Conservation (phyloP, 768 basidiomycete species). For the Filobasidium wieringae region DNA sequence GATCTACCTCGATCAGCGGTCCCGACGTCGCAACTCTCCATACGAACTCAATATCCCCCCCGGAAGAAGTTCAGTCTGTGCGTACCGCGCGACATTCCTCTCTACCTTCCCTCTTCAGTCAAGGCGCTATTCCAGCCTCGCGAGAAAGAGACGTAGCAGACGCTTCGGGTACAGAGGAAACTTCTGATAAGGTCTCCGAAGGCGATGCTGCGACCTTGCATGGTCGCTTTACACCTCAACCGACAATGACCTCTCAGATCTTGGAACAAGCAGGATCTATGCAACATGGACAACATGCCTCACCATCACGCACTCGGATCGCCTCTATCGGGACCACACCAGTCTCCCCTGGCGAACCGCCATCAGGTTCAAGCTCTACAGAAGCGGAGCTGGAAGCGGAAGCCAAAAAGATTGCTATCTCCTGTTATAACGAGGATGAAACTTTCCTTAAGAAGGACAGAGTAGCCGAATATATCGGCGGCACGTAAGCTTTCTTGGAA, state of each 20-base stretch:
- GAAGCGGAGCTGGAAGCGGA: conserved; percentile 37
- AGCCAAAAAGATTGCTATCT: conserved; percentile 60
- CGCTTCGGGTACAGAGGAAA: too few species aligned
- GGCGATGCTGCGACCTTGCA: neutral
- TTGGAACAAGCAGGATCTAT: neutral
- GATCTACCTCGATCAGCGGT: neutral
- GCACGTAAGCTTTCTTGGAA: conserved; percentile 60
- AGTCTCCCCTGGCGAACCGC: neutral
- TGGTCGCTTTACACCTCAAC: neutral
- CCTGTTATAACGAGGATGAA: conserved; percentile 79
- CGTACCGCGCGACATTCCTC: too few species aligned
- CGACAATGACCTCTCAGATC: neutral
- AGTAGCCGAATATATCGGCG: conserved; percentile 92
- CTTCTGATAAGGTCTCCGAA: neutral
- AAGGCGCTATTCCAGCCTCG: too few species aligned
- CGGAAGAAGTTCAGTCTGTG: too few species aligned
- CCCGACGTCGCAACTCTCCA: too few species aligned
- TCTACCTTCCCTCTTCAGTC: too few species aligned
- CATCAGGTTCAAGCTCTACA: neutral
- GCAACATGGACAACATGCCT: too few species aligned
- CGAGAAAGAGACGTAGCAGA: too few species aligned
- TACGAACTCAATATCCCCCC: too few species aligned
- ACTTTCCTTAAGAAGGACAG: conserved; percentile 73
- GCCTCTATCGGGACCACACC: neutral
- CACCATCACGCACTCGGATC: neutral